A percentile compares a stretch with the other conserved stretches of the same genome.
These are phyloP conservation scores for Phytophthora colocasiae DNA, from an alignment of 352 stramenopile species.

Conservation along the genomic window DNA sequence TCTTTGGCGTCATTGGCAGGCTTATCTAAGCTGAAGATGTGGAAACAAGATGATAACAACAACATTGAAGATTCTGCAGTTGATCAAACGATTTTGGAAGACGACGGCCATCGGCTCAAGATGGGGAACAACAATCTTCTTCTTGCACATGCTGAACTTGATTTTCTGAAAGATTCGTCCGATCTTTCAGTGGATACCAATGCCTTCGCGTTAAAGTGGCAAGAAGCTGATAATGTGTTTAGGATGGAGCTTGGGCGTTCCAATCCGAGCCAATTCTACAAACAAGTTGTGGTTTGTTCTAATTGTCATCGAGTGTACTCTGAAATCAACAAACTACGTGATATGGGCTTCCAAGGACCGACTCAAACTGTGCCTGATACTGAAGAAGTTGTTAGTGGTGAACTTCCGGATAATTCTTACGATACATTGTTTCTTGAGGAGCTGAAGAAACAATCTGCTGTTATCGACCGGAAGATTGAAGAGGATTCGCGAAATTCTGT, in stretches of 20 bases:
- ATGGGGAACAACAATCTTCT: constrained; percentile 81
- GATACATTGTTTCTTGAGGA: constrained; percentile 76
- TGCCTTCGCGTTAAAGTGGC: constrained; percentile 55
- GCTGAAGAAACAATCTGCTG: constrained; percentile 58
- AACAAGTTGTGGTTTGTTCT: constrained; percentile 72
- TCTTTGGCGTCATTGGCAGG: constrained; percentile 44
- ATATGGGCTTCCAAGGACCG: constrained; percentile 51
- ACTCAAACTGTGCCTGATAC: not conserved
- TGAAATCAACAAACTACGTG: constrained; percentile 57
- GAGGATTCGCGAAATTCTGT: not conserved
- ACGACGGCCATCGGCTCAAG: constrained; percentile 67
- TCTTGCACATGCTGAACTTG: constrained; percentile 63
- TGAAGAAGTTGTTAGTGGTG: not conserved
- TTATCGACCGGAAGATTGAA: constrained; percentile 3
- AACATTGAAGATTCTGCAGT: constrained; percentile 18
- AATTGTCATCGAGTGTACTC: constrained; percentile 83
- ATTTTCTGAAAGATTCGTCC: constrained; percentile 45
- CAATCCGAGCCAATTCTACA: constrained; percentile 82
- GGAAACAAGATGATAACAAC: constrained; percentile 14
- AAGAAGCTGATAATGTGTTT: constrained; percentile 69
- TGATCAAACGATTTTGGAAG: constrained; percentile 32
- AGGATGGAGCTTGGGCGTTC: constrained; percentile 66
- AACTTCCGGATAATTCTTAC: constrained; percentile 33
- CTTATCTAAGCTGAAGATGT: constrained; percentile 26
- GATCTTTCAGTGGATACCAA: constrained; percentile 3